A percentile compares a stretch with the other conserved stretches of the same genome.
phyloP scores from a whole-genome alignment of 768 basidiomycete species.

The Ephemerocybe angulata region DNA sequence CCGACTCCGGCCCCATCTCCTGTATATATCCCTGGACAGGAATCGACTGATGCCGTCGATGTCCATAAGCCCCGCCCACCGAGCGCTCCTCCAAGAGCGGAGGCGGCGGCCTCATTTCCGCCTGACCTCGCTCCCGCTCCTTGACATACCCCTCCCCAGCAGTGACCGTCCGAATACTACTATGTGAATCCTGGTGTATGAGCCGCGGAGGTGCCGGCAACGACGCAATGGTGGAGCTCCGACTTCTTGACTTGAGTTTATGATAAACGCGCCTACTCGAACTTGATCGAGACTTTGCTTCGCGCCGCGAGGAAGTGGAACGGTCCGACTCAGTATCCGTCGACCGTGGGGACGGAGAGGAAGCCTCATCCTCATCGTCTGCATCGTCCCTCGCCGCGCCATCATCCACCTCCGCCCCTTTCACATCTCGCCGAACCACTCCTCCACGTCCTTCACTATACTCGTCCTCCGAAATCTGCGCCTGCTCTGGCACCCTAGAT shows the following conservation, averaged over 20 bases:
- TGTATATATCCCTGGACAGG: slow-evolving; percentile 26
- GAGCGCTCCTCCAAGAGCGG: neutral
- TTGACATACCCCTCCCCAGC: slow-evolving; percentile 47
- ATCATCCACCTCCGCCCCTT: no score
- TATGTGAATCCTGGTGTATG: slow-evolving; percentile 51
- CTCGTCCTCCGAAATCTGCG: slow-evolving; percentile 54
- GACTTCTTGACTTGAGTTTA: slow-evolving; percentile 45
- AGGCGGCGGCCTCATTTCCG: slow-evolving; percentile 22
- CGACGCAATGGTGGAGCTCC: slow-evolving; percentile 66
- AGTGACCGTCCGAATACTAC: slow-evolving; percentile 70
- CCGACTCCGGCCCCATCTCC: slow-evolving; percentile 15
- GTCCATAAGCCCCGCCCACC: neutral
- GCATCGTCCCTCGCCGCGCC: no score
- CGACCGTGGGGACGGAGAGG: slow-evolving; percentile 61
- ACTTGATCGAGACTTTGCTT: slow-evolving; percentile 30
- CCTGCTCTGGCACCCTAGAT: slow-evolving; percentile 54
- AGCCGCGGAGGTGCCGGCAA: slow-evolving; percentile 42
- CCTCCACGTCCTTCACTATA: slow-evolving; percentile 34
- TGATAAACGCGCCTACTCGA: slow-evolving; percentile 30
- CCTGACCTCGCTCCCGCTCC: slow-evolving; percentile 15
- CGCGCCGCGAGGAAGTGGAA: slow-evolving; percentile 28
- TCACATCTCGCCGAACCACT: no score
- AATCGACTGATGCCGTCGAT: slow-evolving; percentile 29
- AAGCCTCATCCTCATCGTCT: slow-evolving; percentile 47
- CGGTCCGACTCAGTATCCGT: slow-evolving; percentile 56